phyloP scores from a whole-genome alignment of 2,329 filamentous ascomycete species.

The Diaporthe helianthi region DNA sequence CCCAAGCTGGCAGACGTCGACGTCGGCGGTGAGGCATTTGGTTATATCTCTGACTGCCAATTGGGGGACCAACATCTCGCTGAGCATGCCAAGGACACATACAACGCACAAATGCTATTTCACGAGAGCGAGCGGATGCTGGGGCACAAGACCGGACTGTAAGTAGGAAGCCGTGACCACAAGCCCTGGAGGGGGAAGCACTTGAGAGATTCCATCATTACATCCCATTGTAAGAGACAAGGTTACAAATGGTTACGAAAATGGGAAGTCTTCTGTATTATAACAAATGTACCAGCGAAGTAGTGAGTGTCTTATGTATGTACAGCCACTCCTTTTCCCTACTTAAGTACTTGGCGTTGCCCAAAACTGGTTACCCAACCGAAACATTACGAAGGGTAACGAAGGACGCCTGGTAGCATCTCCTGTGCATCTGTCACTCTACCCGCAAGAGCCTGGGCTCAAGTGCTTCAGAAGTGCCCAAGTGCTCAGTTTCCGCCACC shows the following conservation, averaged over 20 bases:
- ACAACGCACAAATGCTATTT: slow-evolving; percentile 28
- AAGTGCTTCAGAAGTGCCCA: neutral
- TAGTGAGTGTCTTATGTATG: neutral
- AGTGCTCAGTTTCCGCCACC: neutral
- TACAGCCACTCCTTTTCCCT: slow-evolving; percentile 9
- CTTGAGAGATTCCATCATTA: neutral
- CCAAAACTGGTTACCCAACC: neutral
- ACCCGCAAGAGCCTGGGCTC: too few relatives aligned
- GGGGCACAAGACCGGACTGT: slow-evolving; percentile 24
- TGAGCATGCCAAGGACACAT: slow-evolving; percentile 24
- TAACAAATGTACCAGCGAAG: slow-evolving; percentile 11
- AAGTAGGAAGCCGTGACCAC: too few relatives aligned
- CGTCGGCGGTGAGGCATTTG: slow-evolving; percentile 33
- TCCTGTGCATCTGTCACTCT: neutral
- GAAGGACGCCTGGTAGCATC: neutral
- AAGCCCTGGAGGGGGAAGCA: too few relatives aligned
- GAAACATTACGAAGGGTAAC: neutral
- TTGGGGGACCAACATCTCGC: slow-evolving; percentile 23
- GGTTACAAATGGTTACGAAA: neutral
- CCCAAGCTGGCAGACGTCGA: slow-evolving; percentile 42
- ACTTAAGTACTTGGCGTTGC: neutral
- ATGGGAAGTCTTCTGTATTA: neutral
- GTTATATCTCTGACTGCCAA: slow-evolving; percentile 29
- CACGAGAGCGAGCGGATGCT: slow-evolving; percentile 33
- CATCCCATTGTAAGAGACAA: neutral